Base-by-base conservation (phyloP, 2,329 filamentous ascomycete genomes). In the Arthrobotrys iridis region DNA sequence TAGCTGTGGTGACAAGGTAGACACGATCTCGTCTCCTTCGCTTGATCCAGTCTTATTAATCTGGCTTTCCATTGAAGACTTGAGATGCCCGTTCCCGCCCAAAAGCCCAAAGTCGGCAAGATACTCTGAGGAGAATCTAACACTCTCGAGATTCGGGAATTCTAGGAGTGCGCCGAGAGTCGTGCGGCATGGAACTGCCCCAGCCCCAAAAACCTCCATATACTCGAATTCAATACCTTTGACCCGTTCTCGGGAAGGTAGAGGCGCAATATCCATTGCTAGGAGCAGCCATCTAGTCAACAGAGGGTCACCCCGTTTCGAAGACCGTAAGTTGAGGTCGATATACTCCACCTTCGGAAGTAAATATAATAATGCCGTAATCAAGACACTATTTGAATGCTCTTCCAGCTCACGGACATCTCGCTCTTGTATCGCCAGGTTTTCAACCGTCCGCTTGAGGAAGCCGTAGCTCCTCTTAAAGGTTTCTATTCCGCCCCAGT, bases 221-320 rank as follows among this genome's bases (percentile, higher is more conserved):
- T 57, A 73, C 30, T 73, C 67, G 5, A 65, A 26, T 15, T 73
- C 59, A 20, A 73, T 35, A 3, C 41, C n/a, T 65, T 28, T 65
- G 0, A 73, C 11, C 4, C n/a, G 59, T 30, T 65, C 50, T 5
- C 48, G 40, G 22, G 28, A 65, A 8, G 60, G 59, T 8, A 73
- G 33, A 26, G 67, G 59, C 8, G 50, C 60, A 8, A 73, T 52
- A 41, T 73, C 67, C 30, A 73, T 73, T 6, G 67, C 67, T 15
- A 65, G 22, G 10, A 65, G 41, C 35, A 73, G 26, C 67, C 67
- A 73, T 45, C 59, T 58, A 3, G 67, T 73, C 20, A 18, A 35
- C 0, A 46, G 48, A 6, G 41, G 43, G 0, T 13, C 40, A 13
- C 24, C 18, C 18, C 18, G 13, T 30, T 30, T 48, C 7, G 41